Evolutionary conservation across 805 yeast genomes (phyloP).

Genomic region (Wickerhamomyces ciferrii): DNA sequence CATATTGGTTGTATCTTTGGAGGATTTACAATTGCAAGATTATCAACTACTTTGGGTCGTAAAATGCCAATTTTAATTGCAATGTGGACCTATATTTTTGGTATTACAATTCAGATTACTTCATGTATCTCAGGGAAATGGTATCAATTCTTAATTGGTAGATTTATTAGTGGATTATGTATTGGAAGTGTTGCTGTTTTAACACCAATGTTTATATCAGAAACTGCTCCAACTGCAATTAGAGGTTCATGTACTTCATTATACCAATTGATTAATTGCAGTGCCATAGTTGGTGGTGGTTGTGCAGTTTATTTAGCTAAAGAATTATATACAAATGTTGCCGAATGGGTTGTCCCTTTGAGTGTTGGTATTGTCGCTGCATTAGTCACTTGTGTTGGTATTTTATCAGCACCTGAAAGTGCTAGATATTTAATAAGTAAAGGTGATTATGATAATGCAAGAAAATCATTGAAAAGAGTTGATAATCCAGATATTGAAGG

Average conservation of each 20-base stretch:
- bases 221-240: slow-evolving; percentile 57
- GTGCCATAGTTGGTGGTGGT: slow-evolving; percentile 65
- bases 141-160: slow-evolving; percentile 61
- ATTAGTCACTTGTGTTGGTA: slow-evolving; percentile 46
- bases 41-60: slow-evolving; percentile 59
- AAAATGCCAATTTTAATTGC: slow-evolving; percentile 50
- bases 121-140: slow-evolving; percentile 39
- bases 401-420: slow-evolving; percentile 64
- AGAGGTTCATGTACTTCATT: slow-evolving; percentile 66
- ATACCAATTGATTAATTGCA: slow-evolving; percentile 58
- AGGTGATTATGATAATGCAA: slow-evolving; percentile 47
- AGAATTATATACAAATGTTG: slow-evolving; percentile 26
- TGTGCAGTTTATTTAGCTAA: slow-evolving; percentile 56
- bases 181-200: slow-evolving; percentile 72
- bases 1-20: slow-evolving; percentile 72
- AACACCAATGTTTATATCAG: slow-evolving; percentile 67
- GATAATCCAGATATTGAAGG: slow-evolving; percentile 39
- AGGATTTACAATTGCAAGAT: slow-evolving; percentile 52
- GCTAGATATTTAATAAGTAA: slow-evolving; percentile 53
- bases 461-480: slow-evolving; percentile 38
- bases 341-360: slow-evolving; percentile 71
- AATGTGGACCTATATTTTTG: slow-evolving; percentile 51
- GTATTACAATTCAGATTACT: slow-evolving; percentile 54
- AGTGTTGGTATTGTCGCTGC: slow-evolving; percentile 39
- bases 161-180: slow-evolving; percentile 66